Evolutionary conservation across 192 early-diverging fungal species (phyloP), one percentile per base, ranked within the genome.

Genomic region (Obelidium mucronatum): DNA sequence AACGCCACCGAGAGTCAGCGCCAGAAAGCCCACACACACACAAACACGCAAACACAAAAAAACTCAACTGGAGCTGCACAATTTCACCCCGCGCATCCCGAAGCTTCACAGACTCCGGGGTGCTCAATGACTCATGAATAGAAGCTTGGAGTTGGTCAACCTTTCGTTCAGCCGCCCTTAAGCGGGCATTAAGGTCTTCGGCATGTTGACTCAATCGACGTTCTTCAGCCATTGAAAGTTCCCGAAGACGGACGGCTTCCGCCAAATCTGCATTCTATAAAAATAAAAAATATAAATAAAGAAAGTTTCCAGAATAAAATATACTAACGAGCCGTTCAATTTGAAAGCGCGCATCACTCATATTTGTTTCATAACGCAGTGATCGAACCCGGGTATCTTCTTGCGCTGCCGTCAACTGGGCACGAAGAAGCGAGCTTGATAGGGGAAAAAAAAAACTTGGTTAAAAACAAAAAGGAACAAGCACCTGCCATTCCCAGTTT

Each of bases 161-260:
- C 40, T 65, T 63, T 55, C 62, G 24, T 28, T 78, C 69, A 15
- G 77, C 68, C 6, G 59, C 39, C 5, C 61, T 52, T 6, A 78
- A 34, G 19, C 77, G 55, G 5, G 34, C 31, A 15, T 8, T 33
- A 13, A 78, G 44, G 51, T 78, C 77, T 34, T 71, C 42, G 33
- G 60, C 19, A 36, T 63, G 58, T 48, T 73, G 60, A 48, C 6
- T 11, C 28, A 63, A 53, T 17, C 63, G 60, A 13, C 61, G 37
- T 36, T 72, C 68, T 54, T 78, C 77, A 3, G 52, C 54, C 30
- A 62, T 40, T 11, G 77, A 39, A 52, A 78, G 56, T 53, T 78
- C 77, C 3, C 60, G 33, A 5, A 40, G 28, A 2, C 69, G 67
- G 28, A 73, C 58, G 34, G 77, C 77, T 44, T 58, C 61, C 5